Evolutionary conservation across 108 stramenopile species (phyloP).

Genomic region (Ochromonas danica): DNA sequence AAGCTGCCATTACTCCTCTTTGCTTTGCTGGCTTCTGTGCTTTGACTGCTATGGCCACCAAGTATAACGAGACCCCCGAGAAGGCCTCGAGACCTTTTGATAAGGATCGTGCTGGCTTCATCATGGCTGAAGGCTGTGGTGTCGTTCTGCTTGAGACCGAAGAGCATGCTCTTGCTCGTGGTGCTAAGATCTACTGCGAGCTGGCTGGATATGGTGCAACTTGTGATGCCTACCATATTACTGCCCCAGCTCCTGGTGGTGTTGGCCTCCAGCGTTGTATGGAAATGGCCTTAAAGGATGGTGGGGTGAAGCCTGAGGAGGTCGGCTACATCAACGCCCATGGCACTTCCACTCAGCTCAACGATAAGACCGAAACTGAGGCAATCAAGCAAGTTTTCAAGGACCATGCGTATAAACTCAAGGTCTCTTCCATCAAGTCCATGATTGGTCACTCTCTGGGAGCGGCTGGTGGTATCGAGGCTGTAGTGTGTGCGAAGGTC

Average conservation of each 20-base stretch:
- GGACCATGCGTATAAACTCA: conserved; percentile 77
- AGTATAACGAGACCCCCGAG: conserved; percentile 70
- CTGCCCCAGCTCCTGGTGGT: conserved; percentile 78
- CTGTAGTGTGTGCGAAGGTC: conserved; percentile 75
- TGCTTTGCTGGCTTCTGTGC: conserved; percentile 84
- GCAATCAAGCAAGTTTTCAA: conserved; percentile 86
- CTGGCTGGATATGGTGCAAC: conserved; percentile 61
- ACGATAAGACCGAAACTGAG: conserved; percentile 96
- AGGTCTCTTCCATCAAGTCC: conserved; percentile 85
- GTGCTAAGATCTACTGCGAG: conserved; percentile 35
- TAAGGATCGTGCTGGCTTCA: conserved; percentile 65
- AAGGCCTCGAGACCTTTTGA: conserved; percentile 84
- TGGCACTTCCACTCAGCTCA: conserved; percentile 92
- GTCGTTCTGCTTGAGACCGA: conserved; percentile 82
- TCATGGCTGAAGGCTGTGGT: conserved; percentile 98
- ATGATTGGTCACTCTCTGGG: conserved; percentile 93
- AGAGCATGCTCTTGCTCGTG: background rate
- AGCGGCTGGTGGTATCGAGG: conserved; percentile 93
- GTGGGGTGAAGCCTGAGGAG: conserved; percentile 71
- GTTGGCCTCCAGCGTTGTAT: conserved; percentile 84
- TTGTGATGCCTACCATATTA: conserved; percentile 97
- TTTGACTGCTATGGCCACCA: conserved; percentile 74
- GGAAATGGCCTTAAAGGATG: conserved; percentile 75
- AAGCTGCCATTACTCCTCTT: conserved; percentile 83
- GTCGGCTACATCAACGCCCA: conserved; percentile 92